These are phyloP conservation scores for Apiospora rasikravindrae DNA, from an alignment of 2,329 filamentous ascomycete species.

Conservation along the genomic window DNA sequence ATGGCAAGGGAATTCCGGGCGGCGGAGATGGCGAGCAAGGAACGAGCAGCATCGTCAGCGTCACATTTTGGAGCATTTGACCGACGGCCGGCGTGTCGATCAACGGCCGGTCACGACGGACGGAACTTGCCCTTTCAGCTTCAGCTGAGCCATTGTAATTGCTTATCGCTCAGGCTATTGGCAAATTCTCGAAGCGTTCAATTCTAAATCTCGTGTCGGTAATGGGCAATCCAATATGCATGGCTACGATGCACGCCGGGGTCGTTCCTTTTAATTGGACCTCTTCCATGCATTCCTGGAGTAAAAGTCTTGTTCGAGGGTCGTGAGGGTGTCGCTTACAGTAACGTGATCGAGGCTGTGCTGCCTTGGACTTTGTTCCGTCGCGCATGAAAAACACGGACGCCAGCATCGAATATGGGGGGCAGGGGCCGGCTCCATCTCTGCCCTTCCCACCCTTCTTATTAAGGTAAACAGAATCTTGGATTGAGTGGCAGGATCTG, in stretches of 20 bases:
- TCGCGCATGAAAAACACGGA: constrained; percentile 2
- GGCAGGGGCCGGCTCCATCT: not conserved
- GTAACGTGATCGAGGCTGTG: constrained; percentile 14
- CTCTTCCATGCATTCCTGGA: constrained; percentile 15
- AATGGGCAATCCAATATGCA: constrained; percentile 1
- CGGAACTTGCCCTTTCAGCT: not conserved
- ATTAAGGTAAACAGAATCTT: constrained; percentile 12
- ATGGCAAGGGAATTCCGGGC: not conserved
- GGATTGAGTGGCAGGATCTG: constrained; percentile 4
- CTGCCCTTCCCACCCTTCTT: not conserved
- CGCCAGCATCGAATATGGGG: constrained; percentile 4
- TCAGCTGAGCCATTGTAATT: not conserved
- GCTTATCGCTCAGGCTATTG: constrained; percentile 13
- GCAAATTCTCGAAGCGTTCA: constrained; percentile 6
- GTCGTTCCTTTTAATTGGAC: not conserved
- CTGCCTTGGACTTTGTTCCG: constrained; percentile 8
- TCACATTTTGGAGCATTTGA: not conserved
- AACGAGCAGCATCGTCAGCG: constrained; percentile 8
- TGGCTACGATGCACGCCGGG: constrained; percentile 7
- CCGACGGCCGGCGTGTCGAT: constrained; percentile 11
- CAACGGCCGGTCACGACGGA: not conserved
- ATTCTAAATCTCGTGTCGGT: constrained; percentile 12
- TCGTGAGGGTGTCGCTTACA: not conserved
- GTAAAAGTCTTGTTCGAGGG: not conserved
- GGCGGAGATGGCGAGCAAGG: not conserved